phyloP scores from a whole-genome alignment of 2,329 filamentous ascomycete species.

The Verticillium nonalfalfae region DNA sequence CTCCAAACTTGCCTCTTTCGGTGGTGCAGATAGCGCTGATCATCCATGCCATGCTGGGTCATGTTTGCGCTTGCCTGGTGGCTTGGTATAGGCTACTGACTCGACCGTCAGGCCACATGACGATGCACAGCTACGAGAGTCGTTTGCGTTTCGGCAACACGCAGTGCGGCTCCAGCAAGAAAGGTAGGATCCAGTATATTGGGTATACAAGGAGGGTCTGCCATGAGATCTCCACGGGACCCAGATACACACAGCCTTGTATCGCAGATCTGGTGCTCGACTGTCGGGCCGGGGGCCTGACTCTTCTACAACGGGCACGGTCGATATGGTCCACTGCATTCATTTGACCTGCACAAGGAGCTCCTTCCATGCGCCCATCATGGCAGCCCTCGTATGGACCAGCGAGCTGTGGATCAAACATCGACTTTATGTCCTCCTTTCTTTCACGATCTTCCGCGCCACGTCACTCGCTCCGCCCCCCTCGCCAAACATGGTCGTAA shows the following conservation, averaged over 20 bases:
- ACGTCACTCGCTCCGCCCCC: conserved; percentile 35
- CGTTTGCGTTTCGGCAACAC: background rate
- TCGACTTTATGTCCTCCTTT: background rate
- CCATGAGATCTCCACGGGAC: background rate
- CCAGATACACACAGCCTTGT: background rate
- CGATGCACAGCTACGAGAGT: background rate
- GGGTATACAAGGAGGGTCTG: background rate
- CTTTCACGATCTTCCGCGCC: conserved; percentile 13
- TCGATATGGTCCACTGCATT: background rate
- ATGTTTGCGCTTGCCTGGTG: background rate
- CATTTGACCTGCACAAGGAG: background rate
- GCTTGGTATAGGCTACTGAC: background rate
- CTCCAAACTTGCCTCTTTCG: too few species aligned
- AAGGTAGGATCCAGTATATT: background rate
- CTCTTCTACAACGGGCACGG: background rate
- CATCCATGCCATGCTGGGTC: background rate
- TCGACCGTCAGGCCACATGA: background rate
- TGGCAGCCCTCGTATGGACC: background rate
- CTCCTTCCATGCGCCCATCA: background rate
- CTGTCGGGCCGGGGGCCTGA: background rate
- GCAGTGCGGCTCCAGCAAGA: background rate
- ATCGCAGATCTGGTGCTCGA: background rate
- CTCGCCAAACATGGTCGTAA: conserved; percentile 52
- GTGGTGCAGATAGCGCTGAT: background rate
- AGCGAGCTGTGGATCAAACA: background rate